These are phyloP conservation scores for Exophiala aquamarina DNA, from an alignment of 2,329 filamentous ascomycete species.

Conservation along the genomic window DNA sequence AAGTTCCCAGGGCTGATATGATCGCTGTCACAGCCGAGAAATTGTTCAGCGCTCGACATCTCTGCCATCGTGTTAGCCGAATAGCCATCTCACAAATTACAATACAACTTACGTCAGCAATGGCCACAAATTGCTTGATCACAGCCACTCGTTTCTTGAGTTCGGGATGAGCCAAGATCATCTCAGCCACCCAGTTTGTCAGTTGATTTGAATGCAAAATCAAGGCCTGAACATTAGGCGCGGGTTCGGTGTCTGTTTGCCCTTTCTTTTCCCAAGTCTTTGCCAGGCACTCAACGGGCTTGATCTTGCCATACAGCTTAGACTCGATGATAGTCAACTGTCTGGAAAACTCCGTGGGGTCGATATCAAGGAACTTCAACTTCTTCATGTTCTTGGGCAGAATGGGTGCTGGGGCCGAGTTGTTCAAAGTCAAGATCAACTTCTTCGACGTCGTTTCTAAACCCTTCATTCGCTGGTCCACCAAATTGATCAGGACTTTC, in stretches of 20 bases:
- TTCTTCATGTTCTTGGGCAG: conserved; percentile 99
- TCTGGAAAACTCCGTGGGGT: conserved; percentile 92
- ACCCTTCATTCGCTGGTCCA: conserved; percentile 85
- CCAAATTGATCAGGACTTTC: conserved; percentile 75
- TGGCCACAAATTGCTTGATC: conserved; percentile 96
- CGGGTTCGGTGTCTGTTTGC: conserved; percentile 80
- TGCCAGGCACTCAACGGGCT: conserved; percentile 91
- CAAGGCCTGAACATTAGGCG: conserved; percentile 90
- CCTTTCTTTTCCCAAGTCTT: conserved; percentile 99
- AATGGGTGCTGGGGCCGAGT: conserved; percentile 81
- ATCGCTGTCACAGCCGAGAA: conserved; percentile 97
- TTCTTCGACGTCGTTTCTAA: conserved; percentile 84
- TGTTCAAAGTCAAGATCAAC: conserved; percentile 81
- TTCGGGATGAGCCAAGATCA: conserved; percentile 93
- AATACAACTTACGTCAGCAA: conserved; percentile 75
- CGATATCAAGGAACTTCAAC: conserved; percentile 96
- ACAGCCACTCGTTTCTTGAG: conserved; percentile 95
- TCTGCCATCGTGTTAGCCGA: conserved; percentile 53
- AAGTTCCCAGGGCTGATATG: conserved; percentile 91
- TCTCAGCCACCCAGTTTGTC: conserved; percentile 99
- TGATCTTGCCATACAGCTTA: conserved; percentile 90
- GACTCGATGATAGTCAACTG: conserved; percentile 98
- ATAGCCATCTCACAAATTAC: conserved; percentile 1
- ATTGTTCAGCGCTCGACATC: conserved; percentile 92
- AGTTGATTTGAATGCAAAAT: conserved; percentile 98